phyloP scores from a whole-genome alignment of 192 early-diverging fungal genomes.

The Coemansia biformis region DNA sequence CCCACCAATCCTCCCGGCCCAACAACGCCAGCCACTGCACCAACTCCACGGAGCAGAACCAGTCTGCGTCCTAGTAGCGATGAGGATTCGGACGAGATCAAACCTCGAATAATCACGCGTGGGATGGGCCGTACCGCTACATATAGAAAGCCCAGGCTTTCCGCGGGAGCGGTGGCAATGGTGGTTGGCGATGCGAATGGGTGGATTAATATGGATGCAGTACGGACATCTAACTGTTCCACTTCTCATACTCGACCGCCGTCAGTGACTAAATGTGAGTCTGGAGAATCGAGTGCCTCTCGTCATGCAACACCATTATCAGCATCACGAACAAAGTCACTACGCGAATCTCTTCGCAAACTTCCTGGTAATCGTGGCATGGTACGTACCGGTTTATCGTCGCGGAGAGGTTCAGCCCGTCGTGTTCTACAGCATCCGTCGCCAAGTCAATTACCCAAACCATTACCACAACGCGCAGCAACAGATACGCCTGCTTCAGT shows the following conservation, averaged over 20 bases:
- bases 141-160: background rate
- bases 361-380: slow-evolving; percentile 28
- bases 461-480: no score
- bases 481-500: background rate
- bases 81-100: background rate
- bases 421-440: no score
- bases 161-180: background rate
- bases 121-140: background rate
- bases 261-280: background rate
- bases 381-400: slow-evolving; percentile 22
- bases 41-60: no score
- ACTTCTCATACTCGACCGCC: no score
- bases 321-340: slow-evolving; percentile 4
- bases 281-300: no score
- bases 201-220: slow-evolving; percentile 22
- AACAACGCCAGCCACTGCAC: no score
- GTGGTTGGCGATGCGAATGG: background rate
- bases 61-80: background rate
- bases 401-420: slow-evolving; percentile 8
- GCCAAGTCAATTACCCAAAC: no score
- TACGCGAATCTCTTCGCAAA: slow-evolving; percentile 26
- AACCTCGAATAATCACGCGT: background rate
- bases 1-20: no score
- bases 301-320: background rate
- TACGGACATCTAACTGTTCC: background rate